Base-by-base conservation (phyloP, 257 asterid genomes). In the Solanum bukasovii region DNA sequence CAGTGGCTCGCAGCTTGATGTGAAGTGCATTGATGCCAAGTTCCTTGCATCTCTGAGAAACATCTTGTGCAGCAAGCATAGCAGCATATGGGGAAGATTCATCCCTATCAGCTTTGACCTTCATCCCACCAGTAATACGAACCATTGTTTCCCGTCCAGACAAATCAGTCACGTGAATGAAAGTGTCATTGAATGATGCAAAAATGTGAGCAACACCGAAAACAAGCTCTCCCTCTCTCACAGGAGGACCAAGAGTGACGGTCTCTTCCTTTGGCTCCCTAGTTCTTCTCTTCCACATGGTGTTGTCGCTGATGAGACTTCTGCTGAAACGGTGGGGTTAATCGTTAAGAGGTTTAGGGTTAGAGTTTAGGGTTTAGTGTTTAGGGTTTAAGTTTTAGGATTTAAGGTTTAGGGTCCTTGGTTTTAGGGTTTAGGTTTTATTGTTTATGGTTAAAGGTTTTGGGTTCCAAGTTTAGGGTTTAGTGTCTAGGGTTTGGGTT, bases 181-280 rank as follows among this genome's bases (percentile, higher is more conserved):
- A 79, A 79, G 85, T 79, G 67, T 79, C 85, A 79, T 79, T 79
- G 85, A 79, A 79, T 44, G 85, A 79, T 1, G 85, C 85, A 79
- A 79, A 79, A 44, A 79, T 79, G 65, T 79, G 85, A 11, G 85
- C 85, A 11, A 79, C 85, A 44, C 85, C 85, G 9, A 79, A 79
- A 44, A 79, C 67, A 79, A 79, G 85, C 67, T 79, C 85, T 44
- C 85, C 85, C 85, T 79, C 85, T 29, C 85, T 79, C 25, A 49
- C 63, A 27, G 85, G 29, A 44, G 85, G 85, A 44, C 85, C 85
- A 44, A 79, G 85, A 29, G 67, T 79, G 25, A 79, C 85, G 3
- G 85, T 79, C 85, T 79, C 85, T 79, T 79, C 85, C 40, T 79
- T 79, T 79, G 85, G 85, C 85, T 79, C 85, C 67, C 85, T 79